Evolutionary conservation across 805 yeast species (phyloP), one percentile per base, ranked within the genome.

Genomic region (Metschnikowia picachoensis): DNA sequence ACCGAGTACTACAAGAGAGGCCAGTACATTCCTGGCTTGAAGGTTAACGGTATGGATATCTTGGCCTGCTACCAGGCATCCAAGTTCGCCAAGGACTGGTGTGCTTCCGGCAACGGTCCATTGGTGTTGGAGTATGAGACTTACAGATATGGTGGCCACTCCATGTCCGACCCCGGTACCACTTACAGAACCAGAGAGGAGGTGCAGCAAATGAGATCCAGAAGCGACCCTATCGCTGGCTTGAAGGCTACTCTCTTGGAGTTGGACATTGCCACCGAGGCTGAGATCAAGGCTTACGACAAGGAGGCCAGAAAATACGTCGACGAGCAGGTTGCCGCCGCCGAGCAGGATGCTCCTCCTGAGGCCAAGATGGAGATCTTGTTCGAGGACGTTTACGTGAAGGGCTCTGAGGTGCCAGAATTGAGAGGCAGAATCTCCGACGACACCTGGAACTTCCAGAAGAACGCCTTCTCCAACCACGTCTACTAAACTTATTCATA

Each of bases 101-200:
- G 87, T 70, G 78, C 86, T 52, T 74, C 83, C 51, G 97, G 96
- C 65, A 91, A 92, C 65, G 99, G 98, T 56, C 99, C 99, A 55
- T 73, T 94, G 59, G 96, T 94, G 44, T 66, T 94, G 59, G 99
- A 94, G 79, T 94, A 86, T 74, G 97, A 91, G 78, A 94, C 99
- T 60, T 94, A 94, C 78, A 87, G 99, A 80, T 94, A 94, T 71
- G 98, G 98, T 78, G 99, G 99, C 72, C 99, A 94, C 83, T 94
- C 99, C 60, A 94, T 94, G 98, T 92, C 98, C 59, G 99, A 94
- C 76, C 99, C 99, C 64, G 99, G 99, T 80, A 94, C 99, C 71
- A 94, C 99, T 58, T 94, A 94, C 85, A 87, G 99, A 83, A 94
- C 99, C 67, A 91, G 99, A 79, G 99, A 94, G 77, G 99, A 94